Base-by-base conservation (phyloP, 1,284 basidiomycete genomes). In the Austropuccinia psidii region DNA sequence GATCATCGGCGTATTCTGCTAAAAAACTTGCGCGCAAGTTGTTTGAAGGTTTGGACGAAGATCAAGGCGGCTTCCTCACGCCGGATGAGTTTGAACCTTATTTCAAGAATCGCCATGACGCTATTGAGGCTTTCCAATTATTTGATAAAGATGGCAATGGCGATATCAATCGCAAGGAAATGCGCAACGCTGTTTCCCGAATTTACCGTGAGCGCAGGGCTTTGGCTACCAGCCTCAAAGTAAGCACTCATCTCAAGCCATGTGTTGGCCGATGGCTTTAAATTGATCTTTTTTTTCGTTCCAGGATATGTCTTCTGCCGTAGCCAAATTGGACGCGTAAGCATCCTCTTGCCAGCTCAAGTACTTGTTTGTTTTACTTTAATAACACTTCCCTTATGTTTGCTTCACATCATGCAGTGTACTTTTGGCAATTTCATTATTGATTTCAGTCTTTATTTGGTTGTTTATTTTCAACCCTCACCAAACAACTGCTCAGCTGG, bases 101-200 rank as follows among this genome's bases (percentile, higher is more conserved):
- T 80, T 92, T 92, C 81, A 85, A 84, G 62, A 85, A 85, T 0
- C 85, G 85, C 41, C 82, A 84, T 13, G 90, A 91, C 78, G 90
- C 90, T 33, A 86, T 88, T 76, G 79, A 85, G 31, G 90, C 90
- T 1, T 92, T 92, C 77, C 82, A 83, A 21, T 78, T 91, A 6
- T 92, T 92, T 76, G 90, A 92, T 79, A 89, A 89, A 78, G 90
- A 92, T 79, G 86, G 85, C 17, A 92, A 92, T 77, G 90, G 90
- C 9, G 90, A 91, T 77, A 89, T 92, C 73, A 85, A 84, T 19
- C 90, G 87, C 80, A 84, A 83, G 39, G 90, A 92, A 82, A 92
- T 92, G 89, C 85, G 90, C 52, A 88, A 90, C 78, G 89, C 88
- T 0, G 90, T 92, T 2, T 88, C 90, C 77, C 83, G 89, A 37